Conservation (phyloP, 2,329 filamentous ascomycete species). For the Scortechinia acanthostroma region DNA sequence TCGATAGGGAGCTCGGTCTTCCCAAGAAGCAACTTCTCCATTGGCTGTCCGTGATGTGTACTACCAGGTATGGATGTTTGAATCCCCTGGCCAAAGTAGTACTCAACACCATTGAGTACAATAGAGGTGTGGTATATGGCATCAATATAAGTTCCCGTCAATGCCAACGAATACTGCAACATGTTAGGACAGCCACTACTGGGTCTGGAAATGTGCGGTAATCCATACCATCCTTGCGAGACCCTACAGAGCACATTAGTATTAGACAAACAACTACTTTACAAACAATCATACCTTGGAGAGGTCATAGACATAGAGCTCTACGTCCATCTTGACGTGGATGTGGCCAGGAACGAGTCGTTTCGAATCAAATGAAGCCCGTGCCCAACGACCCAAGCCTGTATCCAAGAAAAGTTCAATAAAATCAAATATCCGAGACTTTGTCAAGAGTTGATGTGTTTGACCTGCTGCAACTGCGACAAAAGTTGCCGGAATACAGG, state of each 20-base stretch:
- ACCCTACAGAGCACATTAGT: conserved; percentile 8
- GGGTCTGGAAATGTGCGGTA: background rate
- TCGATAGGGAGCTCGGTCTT: conserved; percentile 73
- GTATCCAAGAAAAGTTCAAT: background rate
- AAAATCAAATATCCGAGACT: too few species aligned
- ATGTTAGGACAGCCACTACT: too few species aligned
- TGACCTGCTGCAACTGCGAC: too few species aligned
- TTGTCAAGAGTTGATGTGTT: too few species aligned
- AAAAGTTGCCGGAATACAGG: too few species aligned
- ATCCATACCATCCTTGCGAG: background rate
- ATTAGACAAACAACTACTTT: conserved; percentile 12
- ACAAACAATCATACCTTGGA: conserved; percentile 30
- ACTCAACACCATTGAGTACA: conserved; percentile 77
- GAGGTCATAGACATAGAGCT: conserved; percentile 51
- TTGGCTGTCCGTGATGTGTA: conserved; percentile 79
- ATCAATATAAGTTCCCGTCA: conserved; percentile 68
- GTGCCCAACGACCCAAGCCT: background rate
- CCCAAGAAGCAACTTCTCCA: conserved; percentile 71
- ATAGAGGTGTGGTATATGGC: conserved; percentile 94
- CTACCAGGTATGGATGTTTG: conserved; percentile 73
- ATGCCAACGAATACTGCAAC: conserved; percentile 18
- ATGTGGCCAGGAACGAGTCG: background rate
- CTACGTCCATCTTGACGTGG: conserved; percentile 35
- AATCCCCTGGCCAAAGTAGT: conserved; percentile 82
- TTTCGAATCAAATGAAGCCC: background rate